A percentile compares a stretch with the other conserved stretches of the same genome.
Evolutionary conservation across 192 early-diverging fungal genomes (phyloP).

Genomic region (Funneliformis geosporum): DNA sequence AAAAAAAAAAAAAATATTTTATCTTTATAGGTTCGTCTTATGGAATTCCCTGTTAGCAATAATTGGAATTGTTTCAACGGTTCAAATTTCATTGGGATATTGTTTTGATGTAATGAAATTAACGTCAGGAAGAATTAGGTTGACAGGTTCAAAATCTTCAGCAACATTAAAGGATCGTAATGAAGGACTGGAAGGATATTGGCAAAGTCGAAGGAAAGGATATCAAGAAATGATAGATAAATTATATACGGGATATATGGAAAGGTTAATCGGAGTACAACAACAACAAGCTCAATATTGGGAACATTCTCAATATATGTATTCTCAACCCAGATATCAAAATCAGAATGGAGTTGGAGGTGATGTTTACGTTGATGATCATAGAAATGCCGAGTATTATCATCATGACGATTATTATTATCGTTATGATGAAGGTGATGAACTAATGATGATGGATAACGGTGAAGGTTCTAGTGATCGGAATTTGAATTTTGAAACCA

Average conservation of each 20-base stretch:
- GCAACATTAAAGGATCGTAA: not conserved
- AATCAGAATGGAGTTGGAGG: not conserved
- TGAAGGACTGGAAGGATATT: constrained; percentile 6
- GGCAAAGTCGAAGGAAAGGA: constrained; percentile 10
- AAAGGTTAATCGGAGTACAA: constrained; percentile 24
- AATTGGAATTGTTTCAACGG: constrained; percentile 26
- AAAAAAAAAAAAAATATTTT: not conserved
- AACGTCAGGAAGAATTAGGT: not conserved
- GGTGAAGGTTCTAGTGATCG: not conserved
- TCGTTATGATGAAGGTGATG: not conserved
- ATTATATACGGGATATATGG: constrained; percentile 29
- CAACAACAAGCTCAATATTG: constrained; percentile 18
- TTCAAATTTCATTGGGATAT: constrained; percentile 28
- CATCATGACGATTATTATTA: not conserved
- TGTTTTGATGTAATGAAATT: constrained; percentile 24
- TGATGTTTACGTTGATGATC: not conserved
- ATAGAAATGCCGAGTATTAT: not conserved
- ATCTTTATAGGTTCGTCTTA: constrained; percentile 26
- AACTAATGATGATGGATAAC: not conserved
- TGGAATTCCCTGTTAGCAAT: constrained; percentile 29
- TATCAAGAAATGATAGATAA: constrained; percentile 29
- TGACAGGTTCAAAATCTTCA: not conserved
- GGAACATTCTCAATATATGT: not conserved
- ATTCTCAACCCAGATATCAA: constrained; percentile 15
- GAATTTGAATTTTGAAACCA: not conserved